These are phyloP conservation scores for Olyra latifolia DNA, from an alignment of 176 grass and related monocot species.

Conservation along the genomic window DNA sequence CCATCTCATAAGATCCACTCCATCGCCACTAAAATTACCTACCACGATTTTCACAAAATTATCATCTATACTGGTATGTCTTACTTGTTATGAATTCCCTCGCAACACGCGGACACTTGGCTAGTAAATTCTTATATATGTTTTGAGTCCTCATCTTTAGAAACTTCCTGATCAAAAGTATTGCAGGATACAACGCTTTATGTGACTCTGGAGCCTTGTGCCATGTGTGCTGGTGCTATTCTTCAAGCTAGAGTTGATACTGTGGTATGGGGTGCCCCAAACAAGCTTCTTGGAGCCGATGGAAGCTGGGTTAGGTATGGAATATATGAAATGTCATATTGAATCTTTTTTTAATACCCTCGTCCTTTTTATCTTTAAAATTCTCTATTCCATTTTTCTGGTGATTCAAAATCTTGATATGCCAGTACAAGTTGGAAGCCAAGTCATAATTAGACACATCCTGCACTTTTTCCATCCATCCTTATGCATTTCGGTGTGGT, in stretches of 20 bases:
- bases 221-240: constrained; percentile 96
- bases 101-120: too few relatives aligned
- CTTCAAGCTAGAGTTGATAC: constrained; percentile 93
- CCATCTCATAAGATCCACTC: too few relatives aligned
- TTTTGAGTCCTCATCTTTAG: not conserved
- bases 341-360: not conserved
- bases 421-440: not conserved
- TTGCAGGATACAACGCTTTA: constrained; percentile 89
- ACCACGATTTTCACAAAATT: too few relatives aligned
- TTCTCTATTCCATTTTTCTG: not conserved
- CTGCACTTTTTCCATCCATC: not conserved
- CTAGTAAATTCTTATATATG: not conserved
- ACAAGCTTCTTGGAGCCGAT: constrained; percentile 94
- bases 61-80: too few relatives aligned
- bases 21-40: too few relatives aligned
- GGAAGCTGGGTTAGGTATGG: constrained; percentile 98
- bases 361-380: not conserved
- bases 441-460: not conserved
- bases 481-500: not conserved
- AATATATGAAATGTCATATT: constrained; percentile 14
- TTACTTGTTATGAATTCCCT: too few relatives aligned
- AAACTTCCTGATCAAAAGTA: constrained; percentile 28
- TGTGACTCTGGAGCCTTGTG: constrained; percentile 93
- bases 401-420: not conserved
- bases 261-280: constrained; percentile 95